Percentiles rank a stretch among this genome's conserved stretches.
These are phyloP conservation scores for Camellia oleifera DNA, from an alignment of 179 eudicot species.

Conservation along the genomic window DNA sequence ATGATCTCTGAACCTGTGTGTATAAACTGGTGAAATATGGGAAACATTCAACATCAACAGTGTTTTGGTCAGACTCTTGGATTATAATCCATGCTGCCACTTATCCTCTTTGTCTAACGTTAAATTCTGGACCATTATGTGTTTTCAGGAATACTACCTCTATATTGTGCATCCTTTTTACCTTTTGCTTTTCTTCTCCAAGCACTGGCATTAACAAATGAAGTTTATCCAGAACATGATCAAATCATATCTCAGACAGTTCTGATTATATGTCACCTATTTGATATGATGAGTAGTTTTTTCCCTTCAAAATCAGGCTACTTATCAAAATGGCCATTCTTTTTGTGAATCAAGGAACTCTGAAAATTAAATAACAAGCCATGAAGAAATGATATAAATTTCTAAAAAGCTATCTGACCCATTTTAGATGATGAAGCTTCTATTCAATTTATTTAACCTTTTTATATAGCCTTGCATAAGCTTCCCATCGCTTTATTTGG, in stretches of 20 bases:
- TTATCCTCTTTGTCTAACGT: neutral
- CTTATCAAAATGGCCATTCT: neutral
- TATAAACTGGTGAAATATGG: neutral
- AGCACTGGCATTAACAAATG: neutral
- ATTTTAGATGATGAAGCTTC: neutral
- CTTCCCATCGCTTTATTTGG: conserved; percentile 88
- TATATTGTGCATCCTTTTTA: neutral
- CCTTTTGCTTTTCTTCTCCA: neutral
- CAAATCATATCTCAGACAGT: neutral
- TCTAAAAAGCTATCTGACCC: conserved; percentile 2
- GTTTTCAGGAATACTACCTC: neutral
- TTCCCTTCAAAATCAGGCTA: neutral
- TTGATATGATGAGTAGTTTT: neutral
- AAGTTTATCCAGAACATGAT: neutral
- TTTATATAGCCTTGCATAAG: conserved; percentile 80
- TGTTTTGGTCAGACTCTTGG: neutral
- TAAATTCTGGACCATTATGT: neutral
- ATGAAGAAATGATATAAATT: neutral
- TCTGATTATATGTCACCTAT: neutral
- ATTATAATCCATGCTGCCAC: neutral
- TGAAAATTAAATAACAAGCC: conserved; percentile 4
- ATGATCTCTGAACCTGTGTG: neutral
- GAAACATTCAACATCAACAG: neutral
- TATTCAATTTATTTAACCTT: conserved; percentile 45
- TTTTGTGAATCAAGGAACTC: neutral